These are phyloP conservation scores for Mariannaea sp. DNA, from an alignment of 2,329 filamentous ascomycete genomes.

Conservation along the genomic window DNA sequence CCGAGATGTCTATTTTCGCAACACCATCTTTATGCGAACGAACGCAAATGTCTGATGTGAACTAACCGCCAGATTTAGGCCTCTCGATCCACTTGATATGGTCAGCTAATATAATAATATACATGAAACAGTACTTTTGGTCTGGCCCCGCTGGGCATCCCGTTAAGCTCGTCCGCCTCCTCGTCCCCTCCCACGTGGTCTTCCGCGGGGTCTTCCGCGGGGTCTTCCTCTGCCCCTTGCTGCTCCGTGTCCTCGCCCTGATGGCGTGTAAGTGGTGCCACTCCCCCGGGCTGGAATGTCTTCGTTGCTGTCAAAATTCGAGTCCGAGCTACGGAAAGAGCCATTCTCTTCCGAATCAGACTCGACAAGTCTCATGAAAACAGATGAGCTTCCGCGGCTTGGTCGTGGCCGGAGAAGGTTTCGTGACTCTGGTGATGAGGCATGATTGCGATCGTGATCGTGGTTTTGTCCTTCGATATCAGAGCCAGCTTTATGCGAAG, in stretches of 20 bases:
- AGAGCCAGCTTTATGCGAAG: conserved; percentile 1
- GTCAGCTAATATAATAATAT: too few relatives aligned
- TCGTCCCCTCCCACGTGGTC: conserved; percentile 22
- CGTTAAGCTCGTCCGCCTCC: conserved; percentile 8
- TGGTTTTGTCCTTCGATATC: not conserved
- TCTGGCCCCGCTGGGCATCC: not conserved
- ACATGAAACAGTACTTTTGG: not conserved
- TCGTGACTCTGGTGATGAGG: conserved; percentile 11
- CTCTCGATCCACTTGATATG: too few relatives aligned
- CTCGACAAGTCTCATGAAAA: conserved; percentile 35
- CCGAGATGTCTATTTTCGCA: too few relatives aligned
- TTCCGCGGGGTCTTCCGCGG: conserved; percentile 16
- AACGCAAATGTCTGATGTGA: too few relatives aligned
- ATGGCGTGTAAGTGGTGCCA: not conserved
- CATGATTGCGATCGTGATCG: not conserved
- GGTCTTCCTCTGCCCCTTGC: conserved; percentile 20
- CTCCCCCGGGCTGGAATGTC: conserved; percentile 34
- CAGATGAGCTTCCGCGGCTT: conserved; percentile 20
- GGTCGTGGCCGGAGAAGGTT: conserved; percentile 16
- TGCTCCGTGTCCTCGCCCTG: conserved; percentile 29
- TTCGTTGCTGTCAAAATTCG: conserved; percentile 28
- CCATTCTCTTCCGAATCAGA: conserved; percentile 28
- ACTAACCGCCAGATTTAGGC: too few relatives aligned
- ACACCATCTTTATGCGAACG: too few relatives aligned
- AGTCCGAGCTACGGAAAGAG: conserved; percentile 13